phyloP scores from a whole-genome alignment of 1,284 basidiomycete genomes.

The Flammula alnicola region DNA sequence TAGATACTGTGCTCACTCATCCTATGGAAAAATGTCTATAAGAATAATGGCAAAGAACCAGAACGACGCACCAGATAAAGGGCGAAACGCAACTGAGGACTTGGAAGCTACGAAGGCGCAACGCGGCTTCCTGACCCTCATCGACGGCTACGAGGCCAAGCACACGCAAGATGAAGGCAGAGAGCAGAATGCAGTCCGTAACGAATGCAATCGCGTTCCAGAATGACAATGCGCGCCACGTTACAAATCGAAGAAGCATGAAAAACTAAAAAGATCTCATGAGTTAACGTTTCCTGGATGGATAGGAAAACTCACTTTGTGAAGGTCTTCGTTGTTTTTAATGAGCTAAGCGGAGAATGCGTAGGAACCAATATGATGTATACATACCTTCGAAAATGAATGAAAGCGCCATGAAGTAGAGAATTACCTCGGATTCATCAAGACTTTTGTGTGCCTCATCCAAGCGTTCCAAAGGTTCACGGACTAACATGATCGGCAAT shows the following conservation, averaged over 20 bases:
- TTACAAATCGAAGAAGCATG: conserved; percentile 67
- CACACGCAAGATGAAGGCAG: conserved; percentile 79
- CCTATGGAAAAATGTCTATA: conserved; percentile 44
- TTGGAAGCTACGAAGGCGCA: conserved; percentile 82
- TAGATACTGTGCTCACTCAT: conserved; percentile 65
- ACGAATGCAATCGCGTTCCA: conserved; percentile 78
- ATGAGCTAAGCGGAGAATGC: not conserved
- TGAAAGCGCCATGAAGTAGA: conserved; percentile 79
- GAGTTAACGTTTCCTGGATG: not conserved
- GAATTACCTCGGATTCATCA: conserved; percentile 77
- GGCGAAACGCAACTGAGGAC: conserved; percentile 86
- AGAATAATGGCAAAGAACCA: not conserved
- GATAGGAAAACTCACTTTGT: conserved; percentile 54
- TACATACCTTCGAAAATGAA: conserved; percentile 77
- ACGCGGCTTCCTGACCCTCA: conserved; percentile 43
- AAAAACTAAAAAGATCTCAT: conserved; percentile 51
- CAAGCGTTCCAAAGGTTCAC: conserved; percentile 70
- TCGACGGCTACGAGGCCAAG: conserved; percentile 53
- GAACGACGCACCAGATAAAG: conserved; percentile 72
- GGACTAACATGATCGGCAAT: conserved; percentile 49
- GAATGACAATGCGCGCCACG: conserved; percentile 78
- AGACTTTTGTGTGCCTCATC: conserved; percentile 54
- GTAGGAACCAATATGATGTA: not conserved
- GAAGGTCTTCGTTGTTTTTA: conserved; percentile 51
- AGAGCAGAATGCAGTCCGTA: conserved; percentile 72